Evolutionary conservation across 2,329 filamentous ascomycete species (phyloP), one percentile per base, ranked within the genome.

Genomic region (Raffaelea arxii): DNA sequence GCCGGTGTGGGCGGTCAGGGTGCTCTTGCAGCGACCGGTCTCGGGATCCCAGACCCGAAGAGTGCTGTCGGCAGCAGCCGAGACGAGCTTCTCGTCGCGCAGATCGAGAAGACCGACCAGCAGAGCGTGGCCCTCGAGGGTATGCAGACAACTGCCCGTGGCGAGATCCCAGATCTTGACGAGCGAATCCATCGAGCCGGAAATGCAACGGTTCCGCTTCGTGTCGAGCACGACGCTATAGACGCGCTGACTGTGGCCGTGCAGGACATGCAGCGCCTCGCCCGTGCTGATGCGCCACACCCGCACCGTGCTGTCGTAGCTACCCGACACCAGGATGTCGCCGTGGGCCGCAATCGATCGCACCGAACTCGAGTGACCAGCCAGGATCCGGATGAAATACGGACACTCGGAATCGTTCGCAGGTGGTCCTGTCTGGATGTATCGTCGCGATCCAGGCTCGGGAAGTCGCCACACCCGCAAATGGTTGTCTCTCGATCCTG

Each of bases 251-350:
- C 79, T 77, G 61, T 98, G 92, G 1, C 92, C 92, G 51, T 84
- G 80, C 4, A 98, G 72, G 12, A 88, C 80, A 58, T 95, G 87
- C 4, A 92, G 62, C 7, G 84, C 79, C 59, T 97, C 90, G 42
- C 92, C 92, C 0, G 89, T 98, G 46, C 90, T 97, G 54, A 98
- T 95, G 57, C 86, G 90, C 92, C 92, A 98, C 1, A 98, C 91
- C 30, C 91, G 81, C 5, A 98, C 92, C 0, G 86, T 92, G 63
- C 81, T 91, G 61, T 98, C 92, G 62, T 98, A 98, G 55, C 91
- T 97, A 21, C 92, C 92, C 56, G 90, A 96, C 24, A 98, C 88
- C n/a, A 98, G 74, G 0, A 88, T 96, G 60, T 98, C 92, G 5
- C 86, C 90, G 57, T 97, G 81, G 6, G 92, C 92, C 40, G 92